phyloP scores from a whole-genome alignment of 805 yeast species.

The Monosporozyma siamensis region DNA sequence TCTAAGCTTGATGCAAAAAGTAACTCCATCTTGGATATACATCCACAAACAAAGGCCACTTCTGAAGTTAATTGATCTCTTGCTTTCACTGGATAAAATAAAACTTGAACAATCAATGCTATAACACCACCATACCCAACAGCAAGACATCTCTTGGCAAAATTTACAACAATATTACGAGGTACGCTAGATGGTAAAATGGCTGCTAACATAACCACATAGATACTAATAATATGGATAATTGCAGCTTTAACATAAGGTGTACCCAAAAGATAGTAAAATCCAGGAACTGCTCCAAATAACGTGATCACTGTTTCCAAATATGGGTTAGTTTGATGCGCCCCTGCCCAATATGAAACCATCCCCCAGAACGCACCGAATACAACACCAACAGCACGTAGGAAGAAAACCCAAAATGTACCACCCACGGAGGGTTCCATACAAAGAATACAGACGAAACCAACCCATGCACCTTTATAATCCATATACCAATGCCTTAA shows the following conservation, averaged over 20 bases:
- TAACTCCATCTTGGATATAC: constrained; percentile 33
- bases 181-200: constrained; percentile 30
- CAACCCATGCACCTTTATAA: constrained; percentile 44
- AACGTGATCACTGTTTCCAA: constrained; percentile 36
- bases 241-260: constrained; percentile 45
- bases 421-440: constrained; percentile 44
- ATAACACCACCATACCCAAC: constrained; percentile 43
- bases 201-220: constrained; percentile 40
- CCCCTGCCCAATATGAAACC: constrained; percentile 38
- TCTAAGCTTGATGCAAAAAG: constrained; percentile 36
- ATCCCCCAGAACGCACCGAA: constrained; percentile 44
- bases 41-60: constrained; percentile 33
- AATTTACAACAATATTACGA: constrained; percentile 36
- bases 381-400: constrained; percentile 40
- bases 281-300: constrained; percentile 39
- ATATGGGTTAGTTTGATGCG: constrained; percentile 33
- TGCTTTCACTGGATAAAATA: constrained; percentile 40
- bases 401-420: constrained; percentile 38
- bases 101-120: constrained; percentile 38
- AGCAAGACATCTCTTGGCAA: constrained; percentile 42
- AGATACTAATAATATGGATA: constrained; percentile 39
- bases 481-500: constrained; percentile 41
- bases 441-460: constrained; percentile 42
- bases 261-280: constrained; percentile 36
- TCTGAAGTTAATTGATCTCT: constrained; percentile 37